A percentile compares a stretch with the other conserved stretches of the same genome.
Conservation (phyloP, 2,329 filamentous ascomycete species). For the Sclerotiophoma versabilis region DNA sequence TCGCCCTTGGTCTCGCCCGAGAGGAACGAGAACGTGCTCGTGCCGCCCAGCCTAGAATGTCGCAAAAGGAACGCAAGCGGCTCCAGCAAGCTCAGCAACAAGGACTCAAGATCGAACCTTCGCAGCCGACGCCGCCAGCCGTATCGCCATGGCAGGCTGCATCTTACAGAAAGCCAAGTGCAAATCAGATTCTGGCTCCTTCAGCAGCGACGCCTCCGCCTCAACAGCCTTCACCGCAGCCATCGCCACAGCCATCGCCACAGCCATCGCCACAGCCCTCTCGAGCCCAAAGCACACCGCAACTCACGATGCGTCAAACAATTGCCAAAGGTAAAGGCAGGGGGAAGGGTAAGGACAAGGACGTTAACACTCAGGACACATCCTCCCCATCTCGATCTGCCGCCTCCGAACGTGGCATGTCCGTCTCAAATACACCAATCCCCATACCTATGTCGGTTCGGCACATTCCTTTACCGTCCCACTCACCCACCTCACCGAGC, state of each 20-base stretch:
- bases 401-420: constrained; percentile 43
- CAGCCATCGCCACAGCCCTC: constrained; percentile 28
- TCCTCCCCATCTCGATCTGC: constrained; percentile 36
- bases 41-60: constrained; percentile 67
- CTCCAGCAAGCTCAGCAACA: constrained; percentile 48
- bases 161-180: constrained; percentile 41
- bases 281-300: constrained; percentile 50
- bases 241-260: constrained; percentile 22
- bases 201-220: constrained; percentile 3
- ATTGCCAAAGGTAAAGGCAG: constrained; percentile 49
- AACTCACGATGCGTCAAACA: constrained; percentile 69
- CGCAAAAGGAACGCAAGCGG: constrained; percentile 89
- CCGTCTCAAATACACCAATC: constrained; percentile 44
- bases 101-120: constrained; percentile 36
- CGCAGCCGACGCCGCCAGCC: constrained; percentile 38
- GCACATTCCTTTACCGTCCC: constrained; percentile 61
- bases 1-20: constrained; percentile 60
- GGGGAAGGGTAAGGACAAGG: constrained; percentile 32
- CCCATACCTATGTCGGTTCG: constrained; percentile 55
- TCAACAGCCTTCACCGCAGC: constrained; percentile 22
- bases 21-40: constrained; percentile 50
- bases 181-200: constrained; percentile 23
- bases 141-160: constrained; percentile 47
- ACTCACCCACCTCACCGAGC: constrained; percentile 67
- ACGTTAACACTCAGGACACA: constrained; percentile 20